phyloP scores from a whole-genome alignment of 805 yeast genomes.

The Candida hungchunana region DNA sequence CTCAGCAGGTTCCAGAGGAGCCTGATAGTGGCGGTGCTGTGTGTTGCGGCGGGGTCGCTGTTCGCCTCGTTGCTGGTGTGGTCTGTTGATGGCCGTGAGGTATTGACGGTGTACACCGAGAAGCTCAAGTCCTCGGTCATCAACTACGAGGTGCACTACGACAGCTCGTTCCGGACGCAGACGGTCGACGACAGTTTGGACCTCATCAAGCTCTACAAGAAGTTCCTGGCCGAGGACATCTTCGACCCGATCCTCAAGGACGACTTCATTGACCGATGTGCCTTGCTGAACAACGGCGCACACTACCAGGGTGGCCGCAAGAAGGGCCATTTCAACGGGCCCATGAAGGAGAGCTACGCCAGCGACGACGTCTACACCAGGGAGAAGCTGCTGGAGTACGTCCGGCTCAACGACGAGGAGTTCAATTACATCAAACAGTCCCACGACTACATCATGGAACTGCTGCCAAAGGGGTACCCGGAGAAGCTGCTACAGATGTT shows the following conservation, averaged over 20 bases:
- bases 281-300: conserved; percentile 11
- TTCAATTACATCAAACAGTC: conserved; percentile 7
- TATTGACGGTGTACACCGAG: conserved; percentile 1
- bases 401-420: conserved; percentile 11
- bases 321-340: conserved; percentile 16
- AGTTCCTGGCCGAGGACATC: conserved; percentile 8
- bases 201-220: conserved; percentile 4
- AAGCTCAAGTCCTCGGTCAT: neutral
- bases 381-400: conserved; percentile 11
- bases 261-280: conserved; percentile 11
- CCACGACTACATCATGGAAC: conserved; percentile 21
- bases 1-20: conserved; percentile 2
- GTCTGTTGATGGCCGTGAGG: neutral
- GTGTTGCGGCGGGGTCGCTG: no score
- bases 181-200: conserved; percentile 4
- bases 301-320: conserved; percentile 15
- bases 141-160: conserved; percentile 3
- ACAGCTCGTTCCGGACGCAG: neutral
- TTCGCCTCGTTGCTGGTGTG: no score
- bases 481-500: conserved; percentile 2
- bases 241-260: conserved; percentile 14
- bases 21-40: no score
- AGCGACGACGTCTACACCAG: conserved; percentile 16
- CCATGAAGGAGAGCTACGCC: conserved; percentile 15
- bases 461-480: conserved; percentile 27